These are phyloP conservation scores for Pichia terricola DNA, from an alignment of 1,139 yeast species.

Conservation along the genomic window DNA sequence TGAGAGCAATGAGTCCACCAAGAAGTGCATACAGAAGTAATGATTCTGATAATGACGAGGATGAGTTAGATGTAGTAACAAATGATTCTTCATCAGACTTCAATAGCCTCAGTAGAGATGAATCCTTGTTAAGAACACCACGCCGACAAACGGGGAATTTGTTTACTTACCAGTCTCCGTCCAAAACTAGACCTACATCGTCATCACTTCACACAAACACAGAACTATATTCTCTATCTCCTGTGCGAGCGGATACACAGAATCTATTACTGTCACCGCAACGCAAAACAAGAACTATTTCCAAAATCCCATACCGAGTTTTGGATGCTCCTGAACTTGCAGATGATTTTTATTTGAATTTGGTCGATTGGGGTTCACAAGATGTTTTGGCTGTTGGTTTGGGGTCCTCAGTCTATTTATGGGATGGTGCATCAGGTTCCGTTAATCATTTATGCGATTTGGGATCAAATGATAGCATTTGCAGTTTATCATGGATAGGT, in stretches of 20 bases:
- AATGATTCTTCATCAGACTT: too few species aligned
- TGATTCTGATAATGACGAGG: slow-evolving; percentile 11
- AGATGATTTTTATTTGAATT: slow-evolving; percentile 85
- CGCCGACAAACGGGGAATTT: slow-evolving; percentile 46
- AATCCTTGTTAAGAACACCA: slow-evolving; percentile 32
- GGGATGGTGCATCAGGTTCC: slow-evolving; percentile 83
- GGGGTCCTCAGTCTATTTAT: slow-evolving; percentile 77
- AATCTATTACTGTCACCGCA: slow-evolving; percentile 71
- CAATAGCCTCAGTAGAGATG: too few species aligned
- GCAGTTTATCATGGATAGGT: slow-evolving; percentile 89
- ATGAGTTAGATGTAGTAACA: slow-evolving; percentile 5
- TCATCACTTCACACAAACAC: slow-evolving; percentile 53
- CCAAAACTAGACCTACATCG: slow-evolving; percentile 48
- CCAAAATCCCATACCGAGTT: slow-evolving; percentile 85
- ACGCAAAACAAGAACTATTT: slow-evolving; percentile 64
- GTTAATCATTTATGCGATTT: slow-evolving; percentile 76
- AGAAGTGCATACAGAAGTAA: slow-evolving; percentile 7
- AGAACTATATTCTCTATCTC: slow-evolving; percentile 72
- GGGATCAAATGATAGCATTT: slow-evolving; percentile 51
- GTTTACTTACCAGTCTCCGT: slow-evolving; percentile 65
- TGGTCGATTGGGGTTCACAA: slow-evolving; percentile 93
- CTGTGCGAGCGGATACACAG: slow-evolving; percentile 85
- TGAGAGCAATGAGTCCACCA: slow-evolving; percentile 22
- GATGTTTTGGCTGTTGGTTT: slow-evolving; percentile 86
- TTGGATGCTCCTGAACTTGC: slow-evolving; percentile 93